Percentiles rank a stretch among this genome's conserved stretches.
Evolutionary conservation across 768 basidiomycete genomes (phyloP).

Genomic region (Suillus paluster): DNA sequence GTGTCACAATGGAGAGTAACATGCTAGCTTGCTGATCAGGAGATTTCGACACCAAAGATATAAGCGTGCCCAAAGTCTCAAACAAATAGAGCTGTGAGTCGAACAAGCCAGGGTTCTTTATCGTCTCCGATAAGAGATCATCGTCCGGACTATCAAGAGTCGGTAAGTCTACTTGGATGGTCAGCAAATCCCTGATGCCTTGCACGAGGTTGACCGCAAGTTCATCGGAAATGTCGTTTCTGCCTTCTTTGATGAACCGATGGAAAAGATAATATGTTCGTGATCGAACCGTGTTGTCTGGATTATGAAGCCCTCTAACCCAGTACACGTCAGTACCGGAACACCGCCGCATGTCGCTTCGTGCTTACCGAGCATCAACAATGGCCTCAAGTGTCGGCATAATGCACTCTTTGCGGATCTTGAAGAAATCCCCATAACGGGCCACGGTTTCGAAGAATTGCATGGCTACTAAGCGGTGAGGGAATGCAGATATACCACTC

Average conservation of each 20-base stretch:
- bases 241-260: constrained; percentile 85
- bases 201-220: constrained; percentile 74
- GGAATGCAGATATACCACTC: constrained; percentile 81
- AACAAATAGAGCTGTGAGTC: constrained; percentile 94
- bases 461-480: constrained; percentile 81
- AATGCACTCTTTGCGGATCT: constrained; percentile 87
- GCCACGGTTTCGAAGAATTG: constrained; percentile 93
- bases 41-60: constrained; percentile 71
- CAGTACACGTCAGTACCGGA: constrained; percentile 12
- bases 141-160: constrained; percentile 74
- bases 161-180: constrained; percentile 76
- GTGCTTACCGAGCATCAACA: constrained; percentile 75
- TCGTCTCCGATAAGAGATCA: constrained; percentile 80
- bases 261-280: constrained; percentile 92
- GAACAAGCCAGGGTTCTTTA: constrained; percentile 72
- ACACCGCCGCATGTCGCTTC: background rate
- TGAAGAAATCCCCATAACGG: constrained; percentile 98
- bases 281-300: constrained; percentile 67
- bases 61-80: constrained; percentile 86
- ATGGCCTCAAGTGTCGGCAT: constrained; percentile 87
- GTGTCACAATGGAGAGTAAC: constrained; percentile 78
- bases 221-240: constrained; percentile 74
- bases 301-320: constrained; percentile 83
- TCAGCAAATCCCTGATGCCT: constrained; percentile 75
- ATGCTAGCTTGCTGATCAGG: constrained; percentile 71